phyloP scores from a whole-genome alignment of 2,329 filamentous ascomycete genomes.

The Gaeumannomyces tritici region DNA sequence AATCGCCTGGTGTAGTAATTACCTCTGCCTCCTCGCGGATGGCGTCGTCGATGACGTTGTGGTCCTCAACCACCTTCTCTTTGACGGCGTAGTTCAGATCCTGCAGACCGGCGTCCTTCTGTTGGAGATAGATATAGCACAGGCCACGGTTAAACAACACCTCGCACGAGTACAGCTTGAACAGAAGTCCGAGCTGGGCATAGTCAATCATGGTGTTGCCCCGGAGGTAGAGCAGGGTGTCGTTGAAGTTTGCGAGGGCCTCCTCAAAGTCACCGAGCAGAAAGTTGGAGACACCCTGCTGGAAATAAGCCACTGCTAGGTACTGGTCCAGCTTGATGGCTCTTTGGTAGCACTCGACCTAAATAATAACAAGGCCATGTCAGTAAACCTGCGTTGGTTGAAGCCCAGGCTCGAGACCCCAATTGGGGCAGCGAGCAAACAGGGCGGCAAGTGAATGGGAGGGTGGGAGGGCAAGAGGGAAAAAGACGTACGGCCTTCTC shows the following conservation, averaged over 20 bases:
- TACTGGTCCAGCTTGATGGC: slow-evolving; percentile 88
- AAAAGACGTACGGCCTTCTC: slow-evolving; percentile 70
- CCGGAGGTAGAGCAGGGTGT: slow-evolving; percentile 85
- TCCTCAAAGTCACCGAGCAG: slow-evolving; percentile 95
- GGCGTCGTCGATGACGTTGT: slow-evolving; percentile 96
- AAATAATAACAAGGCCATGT: slow-evolving; percentile 9
- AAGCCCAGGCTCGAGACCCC: background rate
- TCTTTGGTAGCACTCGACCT: slow-evolving; percentile 93
- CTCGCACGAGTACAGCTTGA: slow-evolving; percentile 95
- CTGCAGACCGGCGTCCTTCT: slow-evolving; percentile 82
- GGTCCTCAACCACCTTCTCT: slow-evolving; percentile 92
- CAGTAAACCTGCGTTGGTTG: slow-evolving; percentile 4
- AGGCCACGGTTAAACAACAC: slow-evolving; percentile 94
- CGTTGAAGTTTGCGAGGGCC: slow-evolving; percentile 96
- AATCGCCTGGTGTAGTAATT: slow-evolving; percentile 16
- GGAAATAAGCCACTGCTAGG: slow-evolving; percentile 94
- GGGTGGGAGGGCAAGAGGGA: slow-evolving; percentile 7
- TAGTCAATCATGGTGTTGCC: slow-evolving; percentile 98
- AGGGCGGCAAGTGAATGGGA: background rate
- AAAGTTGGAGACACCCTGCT: slow-evolving; percentile 97
- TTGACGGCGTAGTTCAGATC: slow-evolving; percentile 86
- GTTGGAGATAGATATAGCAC: slow-evolving; percentile 94
- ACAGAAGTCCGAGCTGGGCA: slow-evolving; percentile 86
- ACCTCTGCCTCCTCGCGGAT: slow-evolving; percentile 90
- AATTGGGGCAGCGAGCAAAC: background rate